Percentiles rank a stretch among this genome's conserved stretches.
Evolutionary conservation across 805 yeast genomes (phyloP).

Genomic region (Lachancea mirantina): DNA sequence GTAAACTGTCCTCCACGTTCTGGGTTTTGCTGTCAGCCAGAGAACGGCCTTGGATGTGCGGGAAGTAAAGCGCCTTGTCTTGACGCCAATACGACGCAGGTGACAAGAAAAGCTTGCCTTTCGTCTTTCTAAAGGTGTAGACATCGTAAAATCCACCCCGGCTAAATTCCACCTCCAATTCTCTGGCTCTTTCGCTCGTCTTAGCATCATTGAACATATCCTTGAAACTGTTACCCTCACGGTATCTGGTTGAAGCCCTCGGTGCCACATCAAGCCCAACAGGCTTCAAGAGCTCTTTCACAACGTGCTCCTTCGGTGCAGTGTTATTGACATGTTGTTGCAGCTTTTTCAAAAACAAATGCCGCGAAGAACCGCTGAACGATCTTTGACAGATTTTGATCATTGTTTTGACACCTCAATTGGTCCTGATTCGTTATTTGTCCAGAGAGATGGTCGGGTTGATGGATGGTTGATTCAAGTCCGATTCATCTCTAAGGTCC

Average conservation of each 20-base stretch:
- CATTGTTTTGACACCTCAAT: no score
- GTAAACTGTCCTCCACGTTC: constrained; percentile 25
- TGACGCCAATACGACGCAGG: constrained; percentile 73
- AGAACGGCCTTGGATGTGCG: constrained; percentile 60
- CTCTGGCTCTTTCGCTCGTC: constrained; percentile 41
- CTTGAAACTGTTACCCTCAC: constrained; percentile 37
- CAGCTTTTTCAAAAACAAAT: constrained; percentile 27
- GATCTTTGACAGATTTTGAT: no score
- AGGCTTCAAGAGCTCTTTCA: constrained; percentile 36
- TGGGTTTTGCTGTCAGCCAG: constrained; percentile 31
- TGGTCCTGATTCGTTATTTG: no score
- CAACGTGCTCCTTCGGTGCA: constrained; percentile 32
- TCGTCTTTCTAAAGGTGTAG: constrained; percentile 58
- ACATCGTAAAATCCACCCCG: constrained; percentile 63
- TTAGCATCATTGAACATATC: constrained; percentile 46
- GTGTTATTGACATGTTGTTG: constrained; percentile 32
- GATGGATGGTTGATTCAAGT: no score
- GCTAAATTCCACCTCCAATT: constrained; percentile 55
- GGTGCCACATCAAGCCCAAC: constrained; percentile 41
- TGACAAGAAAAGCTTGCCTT: constrained; percentile 77
- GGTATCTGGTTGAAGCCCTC: constrained; percentile 26
- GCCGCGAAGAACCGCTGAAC: constrained; percentile 10
- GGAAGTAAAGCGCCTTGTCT: constrained; percentile 72
- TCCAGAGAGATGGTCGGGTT: no score
- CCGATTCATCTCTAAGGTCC: no score